phyloP scores from a whole-genome alignment of 208 protist species.

The Eutreptiella sp. region DNA sequence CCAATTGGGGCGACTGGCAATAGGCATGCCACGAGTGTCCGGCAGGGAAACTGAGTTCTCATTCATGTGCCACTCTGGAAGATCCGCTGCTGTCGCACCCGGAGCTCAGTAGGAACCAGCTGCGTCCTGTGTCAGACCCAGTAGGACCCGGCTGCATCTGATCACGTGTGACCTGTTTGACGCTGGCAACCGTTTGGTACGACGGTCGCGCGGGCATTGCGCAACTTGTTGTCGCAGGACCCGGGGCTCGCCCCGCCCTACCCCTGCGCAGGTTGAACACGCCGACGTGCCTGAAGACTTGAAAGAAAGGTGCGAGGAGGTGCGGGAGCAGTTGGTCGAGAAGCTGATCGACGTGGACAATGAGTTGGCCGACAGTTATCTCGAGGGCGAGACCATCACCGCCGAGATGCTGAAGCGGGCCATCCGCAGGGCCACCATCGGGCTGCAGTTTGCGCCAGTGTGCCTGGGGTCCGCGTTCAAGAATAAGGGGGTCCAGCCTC shows the following conservation, averaged over 20 bases:
- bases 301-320: conserved; percentile 55
- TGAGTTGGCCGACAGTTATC: conserved; percentile 82
- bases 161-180: background rate
- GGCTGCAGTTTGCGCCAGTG: conserved; percentile 91
- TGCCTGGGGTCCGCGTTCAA: conserved; percentile 94
- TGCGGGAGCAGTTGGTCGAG: conserved; percentile 79
- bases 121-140: no score
- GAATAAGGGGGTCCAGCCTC: conserved; percentile 96
- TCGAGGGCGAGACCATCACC: conserved; percentile 82
- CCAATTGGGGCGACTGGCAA: no score
- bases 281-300: conserved; percentile 69
- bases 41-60: no score
- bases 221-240: background rate
- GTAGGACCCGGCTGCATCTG: no score
- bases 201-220: no score
- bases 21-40: no score
- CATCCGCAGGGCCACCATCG: conserved; percentile 85
- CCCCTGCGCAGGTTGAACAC: conserved; percentile 55
- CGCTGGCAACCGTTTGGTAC: background rate
- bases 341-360: conserved; percentile 89
- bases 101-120: no score
- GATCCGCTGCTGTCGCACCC: no score
- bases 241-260: background rate
- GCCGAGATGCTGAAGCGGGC: conserved; percentile 74
- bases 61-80: no score